phyloP scores from a whole-genome alignment of 768 basidiomycete genomes.

The Porpolomopsis calyptriformis region DNA sequence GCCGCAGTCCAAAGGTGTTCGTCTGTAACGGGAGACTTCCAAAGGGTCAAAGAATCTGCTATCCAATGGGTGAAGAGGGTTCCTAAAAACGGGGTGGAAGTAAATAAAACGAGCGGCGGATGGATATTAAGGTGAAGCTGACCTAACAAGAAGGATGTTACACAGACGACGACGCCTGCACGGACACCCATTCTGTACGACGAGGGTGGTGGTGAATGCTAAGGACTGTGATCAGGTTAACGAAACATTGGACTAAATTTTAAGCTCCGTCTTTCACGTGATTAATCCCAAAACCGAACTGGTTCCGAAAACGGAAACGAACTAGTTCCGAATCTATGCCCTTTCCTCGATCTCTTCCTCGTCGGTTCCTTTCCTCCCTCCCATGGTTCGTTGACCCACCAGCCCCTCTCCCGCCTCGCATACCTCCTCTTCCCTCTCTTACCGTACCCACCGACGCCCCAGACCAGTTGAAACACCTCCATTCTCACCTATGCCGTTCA shows the following conservation, averaged over 20 bases:
- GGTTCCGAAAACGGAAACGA: too few relatives aligned
- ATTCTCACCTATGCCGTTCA: slow-evolving; percentile 44
- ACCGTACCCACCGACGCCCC: slow-evolving; percentile 47
- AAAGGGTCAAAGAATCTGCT: slow-evolving; percentile 82
- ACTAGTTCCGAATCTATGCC: too few relatives aligned
- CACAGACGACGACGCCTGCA: slow-evolving; percentile 61
- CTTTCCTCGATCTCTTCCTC: too few relatives aligned
- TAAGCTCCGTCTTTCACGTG: too few relatives aligned
- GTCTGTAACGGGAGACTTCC: slow-evolving; percentile 83
- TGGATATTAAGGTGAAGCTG: slow-evolving; percentile 11
- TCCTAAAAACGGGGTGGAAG: too few relatives aligned
- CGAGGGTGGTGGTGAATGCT: slow-evolving; percentile 6
- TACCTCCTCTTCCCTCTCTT: slow-evolving; percentile 22
- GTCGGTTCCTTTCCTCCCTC: slow-evolving; percentile 11
- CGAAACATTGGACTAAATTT: too few relatives aligned
- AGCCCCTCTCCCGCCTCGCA: slow-evolving; percentile 14
- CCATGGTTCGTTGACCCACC: slow-evolving; percentile 63
- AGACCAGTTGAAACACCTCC: slow-evolving; percentile 40
- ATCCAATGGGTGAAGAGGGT: slow-evolving; percentile 85
- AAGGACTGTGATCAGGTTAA: neutral
- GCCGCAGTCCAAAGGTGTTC: slow-evolving; percentile 76
- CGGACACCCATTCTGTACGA: slow-evolving; percentile 51
- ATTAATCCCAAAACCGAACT: too few relatives aligned
- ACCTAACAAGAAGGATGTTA: slow-evolving; percentile 78
- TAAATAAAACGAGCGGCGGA: too few relatives aligned